Conservation (phyloP, 306 rosid genomes). For the Rubus parviflorus region DNA sequence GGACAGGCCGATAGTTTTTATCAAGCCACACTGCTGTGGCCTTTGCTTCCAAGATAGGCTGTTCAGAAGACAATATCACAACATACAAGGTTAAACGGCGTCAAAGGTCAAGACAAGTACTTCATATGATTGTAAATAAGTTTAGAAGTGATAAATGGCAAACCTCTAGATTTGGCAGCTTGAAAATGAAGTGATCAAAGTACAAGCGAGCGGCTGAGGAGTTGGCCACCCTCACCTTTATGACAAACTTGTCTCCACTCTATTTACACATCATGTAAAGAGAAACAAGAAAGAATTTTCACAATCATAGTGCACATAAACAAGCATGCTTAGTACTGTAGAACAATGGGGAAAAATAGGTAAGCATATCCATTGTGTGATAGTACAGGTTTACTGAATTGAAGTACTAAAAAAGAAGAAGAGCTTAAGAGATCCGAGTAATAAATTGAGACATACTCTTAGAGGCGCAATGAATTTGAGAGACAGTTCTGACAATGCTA, state of each 20-base stretch:
- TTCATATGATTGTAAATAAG: neutral
- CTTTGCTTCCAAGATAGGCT: slow-evolving; percentile 87
- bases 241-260: slow-evolving; percentile 80
- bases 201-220: slow-evolving; percentile 69
- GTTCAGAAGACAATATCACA: slow-evolving; percentile 22
- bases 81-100: slow-evolving; percentile 1
- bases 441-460: slow-evolving; percentile 44
- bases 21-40: slow-evolving; percentile 84
- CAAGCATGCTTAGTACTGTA: neutral
- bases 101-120: slow-evolving; percentile 26
- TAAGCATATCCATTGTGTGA: neutral
- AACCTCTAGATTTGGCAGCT: slow-evolving; percentile 86
- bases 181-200: slow-evolving; percentile 69
- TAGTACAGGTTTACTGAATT: neutral
- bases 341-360: neutral
- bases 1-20: slow-evolving; percentile 67
- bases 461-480: slow-evolving; percentile 83
- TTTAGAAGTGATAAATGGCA: slow-evolving; percentile 3
- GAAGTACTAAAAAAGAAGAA: neutral
- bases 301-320: neutral
- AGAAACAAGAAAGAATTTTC: slow-evolving; percentile 6
- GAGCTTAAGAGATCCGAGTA: neutral
- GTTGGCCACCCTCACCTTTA: slow-evolving; percentile 60
- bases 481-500: slow-evolving; percentile 71
- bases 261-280: slow-evolving; percentile 35